Conservation (phyloP, 1,139 yeast species). For the Candida neerlandica region DNA sequence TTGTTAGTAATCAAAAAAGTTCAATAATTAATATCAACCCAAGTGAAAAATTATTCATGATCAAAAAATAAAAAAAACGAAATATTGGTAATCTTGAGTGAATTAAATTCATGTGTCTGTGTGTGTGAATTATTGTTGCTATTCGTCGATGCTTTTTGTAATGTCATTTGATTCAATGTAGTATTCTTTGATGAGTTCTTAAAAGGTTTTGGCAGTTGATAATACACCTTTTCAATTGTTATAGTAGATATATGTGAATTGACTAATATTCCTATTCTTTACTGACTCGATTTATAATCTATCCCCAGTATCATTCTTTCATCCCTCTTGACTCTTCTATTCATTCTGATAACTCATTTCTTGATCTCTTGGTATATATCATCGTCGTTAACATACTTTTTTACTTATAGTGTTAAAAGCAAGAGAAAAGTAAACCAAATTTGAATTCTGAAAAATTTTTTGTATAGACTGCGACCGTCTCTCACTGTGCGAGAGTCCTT, state of each 20-base stretch:
- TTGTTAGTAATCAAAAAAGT: constrained; percentile 24
- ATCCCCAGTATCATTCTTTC: neutral
- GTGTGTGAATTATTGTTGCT: too few relatives aligned
- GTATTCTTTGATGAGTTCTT: too few relatives aligned
- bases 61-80: neutral
- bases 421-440: constrained; percentile 12
- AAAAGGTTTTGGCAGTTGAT: too few relatives aligned
- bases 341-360: neutral
- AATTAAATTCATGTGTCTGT: too few relatives aligned
- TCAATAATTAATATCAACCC: neutral
- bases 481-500: neutral
- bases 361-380: neutral
- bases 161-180: too few relatives aligned
- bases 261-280: neutral
- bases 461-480: constrained; percentile 9
- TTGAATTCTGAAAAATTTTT: constrained; percentile 14
- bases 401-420: constrained; percentile 11
- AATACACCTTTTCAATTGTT: too few relatives aligned
- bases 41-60: neutral
- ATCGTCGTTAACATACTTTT: constrained; percentile 13
- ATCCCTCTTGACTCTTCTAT: neutral
- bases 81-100: too few relatives aligned
- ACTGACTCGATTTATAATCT: neutral
- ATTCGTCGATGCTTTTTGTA: too few relatives aligned
- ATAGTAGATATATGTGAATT: too few relatives aligned